Evolutionary conservation across 2,329 filamentous ascomycete species (phyloP), one percentile per base, ranked within the genome.

Genomic region (Paramyrothecium sp.): DNA sequence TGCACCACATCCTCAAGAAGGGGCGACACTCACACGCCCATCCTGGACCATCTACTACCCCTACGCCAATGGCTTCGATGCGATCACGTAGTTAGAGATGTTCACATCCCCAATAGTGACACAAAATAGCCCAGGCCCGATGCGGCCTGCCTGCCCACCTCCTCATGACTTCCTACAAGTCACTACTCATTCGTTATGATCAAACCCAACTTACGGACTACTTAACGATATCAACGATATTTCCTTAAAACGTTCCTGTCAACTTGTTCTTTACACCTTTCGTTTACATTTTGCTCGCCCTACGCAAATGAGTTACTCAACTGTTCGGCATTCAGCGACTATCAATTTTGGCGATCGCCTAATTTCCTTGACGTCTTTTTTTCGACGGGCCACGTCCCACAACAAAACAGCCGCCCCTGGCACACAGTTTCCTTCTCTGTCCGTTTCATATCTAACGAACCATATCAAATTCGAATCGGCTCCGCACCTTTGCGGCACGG

Each of bases 1-100:
- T 89, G 53, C 76, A 81, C 57, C 77, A 76, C 58, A 73, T 75
- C 51, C 69, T 75, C 52, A 81, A 78, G 69, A 77, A 76, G 63
- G 73, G 77, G 41, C 78, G 79, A 38, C 68, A 71, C 34, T 60
- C 68, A 23, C 75, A 78, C 59, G 66, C 71, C 13, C 66, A 73
- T 21, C 70, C 73, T 13, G 73, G 68, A 54, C 68, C 70, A 16
- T 73, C 74, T n/a, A 60, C 68, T 22, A 64, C 71, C 44, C 68
- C 68, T 48, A 73, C 73, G 13, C 68, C 75, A 8, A 65, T 71
- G 66, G 67, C 69, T 54, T 73, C 75, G 47, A 60, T 71, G 51
- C 71, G 71, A 54, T 71, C 75, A 58, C 73, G 72, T 56, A 62
- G 68, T 21, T 78, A 68, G 67, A 56, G 54, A 52, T 53, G 57